These are phyloP conservation scores for Tolypocladium nubicola DNA, from an alignment of 2,329 filamentous ascomycete species.

Conservation along the genomic window DNA sequence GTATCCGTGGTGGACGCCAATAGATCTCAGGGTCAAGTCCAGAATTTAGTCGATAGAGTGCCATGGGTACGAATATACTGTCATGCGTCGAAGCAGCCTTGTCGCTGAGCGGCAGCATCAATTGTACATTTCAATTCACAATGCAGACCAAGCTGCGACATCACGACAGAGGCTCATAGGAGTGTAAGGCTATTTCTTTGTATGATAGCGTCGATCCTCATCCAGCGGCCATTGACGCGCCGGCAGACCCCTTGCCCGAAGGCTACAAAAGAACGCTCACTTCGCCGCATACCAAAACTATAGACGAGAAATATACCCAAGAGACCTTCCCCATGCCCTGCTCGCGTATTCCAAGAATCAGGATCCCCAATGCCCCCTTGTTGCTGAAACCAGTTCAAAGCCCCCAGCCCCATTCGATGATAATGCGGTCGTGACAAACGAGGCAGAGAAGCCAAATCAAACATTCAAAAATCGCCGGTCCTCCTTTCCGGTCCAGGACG, in stretches of 20 bases:
- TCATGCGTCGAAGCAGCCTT: neutral
- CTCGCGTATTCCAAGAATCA: neutral
- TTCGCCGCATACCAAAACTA: neutral
- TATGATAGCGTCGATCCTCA: neutral
- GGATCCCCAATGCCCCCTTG: neutral
- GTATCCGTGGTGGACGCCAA: conserved; percentile 60
- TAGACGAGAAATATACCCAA: neutral
- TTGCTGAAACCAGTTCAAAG: neutral
- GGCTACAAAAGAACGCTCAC: neutral
- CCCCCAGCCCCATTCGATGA: neutral
- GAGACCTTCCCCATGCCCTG: neutral
- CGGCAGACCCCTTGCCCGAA: neutral
- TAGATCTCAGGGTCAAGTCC: conserved; percentile 18
- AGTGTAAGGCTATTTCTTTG: neutral
- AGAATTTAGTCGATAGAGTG: conserved; percentile 7
- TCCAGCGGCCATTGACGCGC: neutral
- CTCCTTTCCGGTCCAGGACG: neutral
- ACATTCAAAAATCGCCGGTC: neutral
- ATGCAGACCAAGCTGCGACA: neutral
- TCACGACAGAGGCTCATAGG: neutral
- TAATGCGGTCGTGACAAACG: conserved; percentile 2
- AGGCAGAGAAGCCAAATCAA: neutral
- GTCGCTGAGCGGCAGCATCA: neutral
- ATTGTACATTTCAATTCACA: neutral
- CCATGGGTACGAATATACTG: neutral